Conservation (phyloP, 495 filamentous ascomycete species). For the Penicillium egyptiacum region DNA sequence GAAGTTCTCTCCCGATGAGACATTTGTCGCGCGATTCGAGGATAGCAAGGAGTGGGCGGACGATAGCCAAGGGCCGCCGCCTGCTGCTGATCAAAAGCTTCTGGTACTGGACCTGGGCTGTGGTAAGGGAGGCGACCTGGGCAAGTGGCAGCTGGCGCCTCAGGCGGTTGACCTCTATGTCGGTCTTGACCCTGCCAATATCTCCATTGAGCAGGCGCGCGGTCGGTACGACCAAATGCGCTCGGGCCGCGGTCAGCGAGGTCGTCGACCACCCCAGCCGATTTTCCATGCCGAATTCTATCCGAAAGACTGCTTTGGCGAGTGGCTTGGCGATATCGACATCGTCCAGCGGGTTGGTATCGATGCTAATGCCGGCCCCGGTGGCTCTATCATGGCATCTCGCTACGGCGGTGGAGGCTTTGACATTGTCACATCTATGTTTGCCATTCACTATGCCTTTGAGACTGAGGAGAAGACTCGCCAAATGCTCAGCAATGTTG, state of each 20-base stretch:
- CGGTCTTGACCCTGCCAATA: conserved; percentile 86
- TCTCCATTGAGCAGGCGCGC: conserved; percentile 84
- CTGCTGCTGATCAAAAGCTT: conserved; percentile 51
- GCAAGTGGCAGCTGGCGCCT: conserved; percentile 91
- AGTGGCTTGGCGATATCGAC: conserved; percentile 72
- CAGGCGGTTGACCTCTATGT: conserved; percentile 85
- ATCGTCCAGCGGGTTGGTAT: conserved; percentile 84
- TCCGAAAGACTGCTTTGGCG: conserved; percentile 85
- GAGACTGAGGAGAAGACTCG: conserved; percentile 86
- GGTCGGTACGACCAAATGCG: conserved; percentile 79
- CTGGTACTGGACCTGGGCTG: conserved; percentile 91
- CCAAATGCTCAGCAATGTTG: conserved; percentile 90
- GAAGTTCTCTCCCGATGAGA: conserved; percentile 88
- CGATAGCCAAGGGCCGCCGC: conserved; percentile 47
- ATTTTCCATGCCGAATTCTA: conserved; percentile 83
- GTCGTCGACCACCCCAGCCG: conserved; percentile 56
- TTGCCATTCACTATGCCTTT: conserved; percentile 98
- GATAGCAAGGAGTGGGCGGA: conserved; percentile 52
- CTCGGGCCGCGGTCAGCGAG: conserved; percentile 52
- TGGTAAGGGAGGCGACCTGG: conserved; percentile 92
- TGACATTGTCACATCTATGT: conserved; percentile 98
- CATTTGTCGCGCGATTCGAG: conserved; percentile 48
- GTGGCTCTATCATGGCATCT: conserved; percentile 51
- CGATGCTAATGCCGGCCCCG: conserved; percentile 63
- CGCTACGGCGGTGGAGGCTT: conserved; percentile 74